Evolutionary conservation across 768 basidiomycete genomes (phyloP).

Genomic region (Tephrocybe rancida): DNA sequence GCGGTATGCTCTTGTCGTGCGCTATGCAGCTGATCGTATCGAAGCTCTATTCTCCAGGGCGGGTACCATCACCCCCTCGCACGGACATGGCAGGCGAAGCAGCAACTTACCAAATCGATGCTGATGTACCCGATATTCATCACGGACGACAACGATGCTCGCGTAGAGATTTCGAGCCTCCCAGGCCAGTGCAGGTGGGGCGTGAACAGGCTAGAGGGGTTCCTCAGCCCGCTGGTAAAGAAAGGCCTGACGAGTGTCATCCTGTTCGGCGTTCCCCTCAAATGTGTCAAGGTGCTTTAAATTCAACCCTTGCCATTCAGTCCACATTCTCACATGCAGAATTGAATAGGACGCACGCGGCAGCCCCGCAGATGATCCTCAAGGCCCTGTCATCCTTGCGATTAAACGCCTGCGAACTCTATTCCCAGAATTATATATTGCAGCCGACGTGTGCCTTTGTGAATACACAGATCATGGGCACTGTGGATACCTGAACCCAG

Average conservation of each 20-base stretch:
- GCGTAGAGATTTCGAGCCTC: slow-evolving; percentile 72
- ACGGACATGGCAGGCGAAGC: slow-evolving; percentile 84
- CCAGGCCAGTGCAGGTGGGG: slow-evolving; percentile 96
- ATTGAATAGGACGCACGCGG: slow-evolving; percentile 73
- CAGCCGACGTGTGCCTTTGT: slow-evolving; percentile 97
- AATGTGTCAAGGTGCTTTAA: slow-evolving; percentile 67
- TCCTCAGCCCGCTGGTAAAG: slow-evolving; percentile 83
- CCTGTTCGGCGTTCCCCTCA: slow-evolving; percentile 89
- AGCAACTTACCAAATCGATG: slow-evolving; percentile 86
- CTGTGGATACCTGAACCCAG: slow-evolving; percentile 78
- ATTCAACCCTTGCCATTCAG: not conserved
- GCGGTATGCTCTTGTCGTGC: slow-evolving; percentile 12
- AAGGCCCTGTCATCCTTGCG: slow-evolving; percentile 94
- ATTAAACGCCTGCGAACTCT: slow-evolving; percentile 74
- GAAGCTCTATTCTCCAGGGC: slow-evolving; percentile 82
- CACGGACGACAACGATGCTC: slow-evolving; percentile 89
- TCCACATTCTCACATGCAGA: not conserved
- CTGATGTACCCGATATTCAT: slow-evolving; percentile 99
- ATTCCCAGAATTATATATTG: slow-evolving; percentile 87
- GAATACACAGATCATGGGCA: slow-evolving; percentile 99
- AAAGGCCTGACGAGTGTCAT: slow-evolving; percentile 94
- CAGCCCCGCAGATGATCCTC: slow-evolving; percentile 85
- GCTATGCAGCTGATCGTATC: slow-evolving; percentile 4
- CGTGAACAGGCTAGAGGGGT: slow-evolving; percentile 86
- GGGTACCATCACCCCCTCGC: slow-evolving; percentile 93